Percentiles rank a stretch among this genome's conserved stretches.
These are phyloP conservation scores for Globisporangium middletonii DNA, from an alignment of 352 stramenopile species.

Conservation along the genomic window DNA sequence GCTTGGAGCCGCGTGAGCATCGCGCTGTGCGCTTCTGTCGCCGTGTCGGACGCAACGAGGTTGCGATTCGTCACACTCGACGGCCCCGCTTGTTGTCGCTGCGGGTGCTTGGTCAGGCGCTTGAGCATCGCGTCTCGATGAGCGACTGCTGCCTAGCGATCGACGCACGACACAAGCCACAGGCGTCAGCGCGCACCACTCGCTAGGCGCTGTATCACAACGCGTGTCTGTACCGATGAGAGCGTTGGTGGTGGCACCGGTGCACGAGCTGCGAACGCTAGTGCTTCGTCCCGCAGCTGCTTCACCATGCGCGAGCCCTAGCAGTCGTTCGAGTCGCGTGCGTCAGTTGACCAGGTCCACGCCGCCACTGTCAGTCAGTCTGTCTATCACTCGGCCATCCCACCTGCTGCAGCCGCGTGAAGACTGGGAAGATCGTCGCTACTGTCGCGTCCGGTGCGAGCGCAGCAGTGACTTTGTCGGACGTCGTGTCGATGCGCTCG, in stretches of 20 bases:
- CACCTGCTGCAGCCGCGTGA: constrained; percentile 47
- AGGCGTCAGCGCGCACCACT: background rate
- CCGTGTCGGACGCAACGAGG: background rate
- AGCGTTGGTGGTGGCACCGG: constrained; percentile 22
- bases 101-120: constrained; percentile 21
- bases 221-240: constrained; percentile 17
- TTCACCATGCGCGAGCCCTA: constrained; percentile 38
- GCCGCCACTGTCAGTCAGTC: background rate
- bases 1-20: constrained; percentile 21
- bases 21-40: constrained; percentile 3
- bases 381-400: background rate
- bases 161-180: background rate
- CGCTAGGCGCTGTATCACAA: background rate
- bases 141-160: constrained; percentile 15
- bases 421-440: constrained; percentile 39
- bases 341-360: background rate
- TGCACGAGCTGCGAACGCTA: constrained; percentile 18
- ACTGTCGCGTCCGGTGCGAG: constrained; percentile 22
- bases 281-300: constrained; percentile 31
- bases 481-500: constrained; percentile 20
- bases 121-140: constrained; percentile 42
- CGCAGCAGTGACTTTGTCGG: constrained; percentile 22
- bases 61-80: background rate
- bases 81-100: background rate
- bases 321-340: background rate